Evolutionary conservation across 2,329 filamentous ascomycete genomes (phyloP).

Genomic region (Camillea tinctor): DNA sequence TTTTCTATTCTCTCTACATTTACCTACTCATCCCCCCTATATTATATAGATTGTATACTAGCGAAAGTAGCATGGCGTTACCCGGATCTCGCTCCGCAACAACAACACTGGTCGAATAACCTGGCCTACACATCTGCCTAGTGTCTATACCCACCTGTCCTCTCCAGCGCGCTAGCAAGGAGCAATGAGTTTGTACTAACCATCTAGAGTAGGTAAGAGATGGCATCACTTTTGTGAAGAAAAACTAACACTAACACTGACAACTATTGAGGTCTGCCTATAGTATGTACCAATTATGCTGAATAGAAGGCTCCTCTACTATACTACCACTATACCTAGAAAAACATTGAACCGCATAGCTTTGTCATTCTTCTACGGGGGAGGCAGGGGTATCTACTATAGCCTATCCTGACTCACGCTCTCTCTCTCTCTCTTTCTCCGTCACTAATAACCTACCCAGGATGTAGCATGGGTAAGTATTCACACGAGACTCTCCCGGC

Average conservation of each 20-base stretch:
- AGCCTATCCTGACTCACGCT: background rate
- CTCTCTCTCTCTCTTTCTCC: too few relatives aligned
- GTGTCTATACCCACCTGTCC: too few relatives aligned
- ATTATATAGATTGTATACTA: background rate
- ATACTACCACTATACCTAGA: background rate
- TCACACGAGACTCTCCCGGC: background rate
- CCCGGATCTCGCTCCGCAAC: background rate
- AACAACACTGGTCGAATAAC: too few relatives aligned
- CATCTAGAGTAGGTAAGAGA: background rate
- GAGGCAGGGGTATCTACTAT: background rate
- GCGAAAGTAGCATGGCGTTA: background rate
- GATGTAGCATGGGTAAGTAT: background rate
- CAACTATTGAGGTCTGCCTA: background rate
- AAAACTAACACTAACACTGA: background rate
- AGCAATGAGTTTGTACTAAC: background rate
- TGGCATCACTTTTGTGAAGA: background rate
- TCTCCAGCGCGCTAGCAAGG: background rate
- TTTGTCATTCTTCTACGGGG: background rate
- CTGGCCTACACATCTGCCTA: too few relatives aligned
- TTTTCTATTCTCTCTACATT: too few relatives aligned
- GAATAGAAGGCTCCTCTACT: too few relatives aligned
- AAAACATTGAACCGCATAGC: background rate
- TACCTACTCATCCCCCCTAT: too few relatives aligned
- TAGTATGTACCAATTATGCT: too few relatives aligned
- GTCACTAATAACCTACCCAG: background rate